Percentiles rank a stretch among this genome's conserved stretches.
Evolutionary conservation across 129 eudicot genomes (phyloP).

Genomic region (Flaveria bidentis): DNA sequence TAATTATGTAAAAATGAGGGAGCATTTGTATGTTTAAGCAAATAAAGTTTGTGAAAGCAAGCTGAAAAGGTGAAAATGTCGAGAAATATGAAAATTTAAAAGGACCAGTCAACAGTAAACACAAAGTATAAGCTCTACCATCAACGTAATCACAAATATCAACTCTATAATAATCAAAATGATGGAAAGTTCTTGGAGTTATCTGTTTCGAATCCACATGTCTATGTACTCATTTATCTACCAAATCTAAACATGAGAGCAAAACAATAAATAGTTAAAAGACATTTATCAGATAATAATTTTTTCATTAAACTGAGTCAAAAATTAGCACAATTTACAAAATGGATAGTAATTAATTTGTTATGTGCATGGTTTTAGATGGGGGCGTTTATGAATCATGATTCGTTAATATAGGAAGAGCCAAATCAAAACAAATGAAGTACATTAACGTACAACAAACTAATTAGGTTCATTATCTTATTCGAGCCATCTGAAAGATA

Average conservation of each 20-base stretch:
- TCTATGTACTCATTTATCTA: too few species aligned
- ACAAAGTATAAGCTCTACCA: too few species aligned
- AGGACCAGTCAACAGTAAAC: too few species aligned
- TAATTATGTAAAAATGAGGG: too few species aligned
- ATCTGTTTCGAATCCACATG: not conserved
- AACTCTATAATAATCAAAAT: too few species aligned
- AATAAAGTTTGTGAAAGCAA: not conserved
- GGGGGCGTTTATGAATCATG: not conserved
- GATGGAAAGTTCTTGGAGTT: too few species aligned
- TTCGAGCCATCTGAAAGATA: too few species aligned
- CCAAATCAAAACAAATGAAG: not conserved
- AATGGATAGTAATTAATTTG: not conserved
- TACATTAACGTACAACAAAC: not conserved
- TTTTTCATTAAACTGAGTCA: not conserved
- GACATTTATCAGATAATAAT: not conserved
- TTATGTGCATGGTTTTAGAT: not conserved
- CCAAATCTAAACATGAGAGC: not conserved
- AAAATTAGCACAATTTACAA: not conserved
- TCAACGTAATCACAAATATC: too few species aligned
- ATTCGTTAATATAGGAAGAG: not conserved
- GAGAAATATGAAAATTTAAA: too few species aligned
- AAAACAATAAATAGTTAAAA: not conserved
- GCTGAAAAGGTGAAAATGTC: too few species aligned
- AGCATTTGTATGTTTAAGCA: too few species aligned
- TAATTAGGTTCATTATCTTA: not conserved